Evolutionary conservation across 2,329 filamentous ascomycete species (phyloP).

Genomic region (Stagonosporopsis cucurbitacearum): DNA sequence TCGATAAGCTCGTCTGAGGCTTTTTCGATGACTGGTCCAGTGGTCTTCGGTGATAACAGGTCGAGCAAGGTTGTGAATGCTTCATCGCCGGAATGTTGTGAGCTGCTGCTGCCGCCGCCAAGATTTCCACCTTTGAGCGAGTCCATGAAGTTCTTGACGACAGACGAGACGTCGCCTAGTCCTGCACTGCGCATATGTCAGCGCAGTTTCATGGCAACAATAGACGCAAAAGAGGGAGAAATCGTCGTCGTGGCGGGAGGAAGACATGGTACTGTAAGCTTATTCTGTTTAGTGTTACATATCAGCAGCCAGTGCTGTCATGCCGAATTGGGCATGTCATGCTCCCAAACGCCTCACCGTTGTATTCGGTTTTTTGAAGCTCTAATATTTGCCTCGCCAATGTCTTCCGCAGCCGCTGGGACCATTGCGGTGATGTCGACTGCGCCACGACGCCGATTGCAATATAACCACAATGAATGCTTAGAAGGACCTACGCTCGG

Average conservation of each 20-base stretch:
- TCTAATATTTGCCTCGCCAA: constrained; percentile 25
- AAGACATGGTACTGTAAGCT: constrained; percentile 37
- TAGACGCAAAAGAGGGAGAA: constrained; percentile 14
- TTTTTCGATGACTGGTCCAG: constrained; percentile 76
- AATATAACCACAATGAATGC: constrained; percentile 36
- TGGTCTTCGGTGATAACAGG: constrained; percentile 78
- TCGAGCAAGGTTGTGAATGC: constrained; percentile 85
- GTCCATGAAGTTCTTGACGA: constrained; percentile 87
- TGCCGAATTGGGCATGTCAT: constrained; percentile 29
- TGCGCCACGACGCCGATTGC: constrained; percentile 46
- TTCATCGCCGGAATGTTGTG: constrained; percentile 55
- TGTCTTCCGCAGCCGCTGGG: constrained; percentile 29
- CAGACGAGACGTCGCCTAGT: constrained; percentile 72
- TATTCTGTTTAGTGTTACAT: constrained; percentile 48
- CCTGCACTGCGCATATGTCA: constrained; percentile 50
- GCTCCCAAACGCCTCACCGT: constrained; percentile 45
- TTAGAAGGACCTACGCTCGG: constrained; percentile 89
- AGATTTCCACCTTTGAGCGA: constrained; percentile 70
- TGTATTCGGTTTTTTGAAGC: constrained; percentile 23
- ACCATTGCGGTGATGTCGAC: constrained; percentile 36
- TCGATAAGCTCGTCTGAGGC: constrained; percentile 71
- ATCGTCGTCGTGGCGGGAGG: constrained; percentile 39
- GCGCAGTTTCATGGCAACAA: constrained; percentile 19
- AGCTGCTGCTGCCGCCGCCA: constrained; percentile 49
- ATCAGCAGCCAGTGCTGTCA: constrained; percentile 33